Evolutionary conservation across 805 yeast genomes (phyloP), one percentile per base, ranked within the genome.

Genomic region (Yamadazyma sp.): DNA sequence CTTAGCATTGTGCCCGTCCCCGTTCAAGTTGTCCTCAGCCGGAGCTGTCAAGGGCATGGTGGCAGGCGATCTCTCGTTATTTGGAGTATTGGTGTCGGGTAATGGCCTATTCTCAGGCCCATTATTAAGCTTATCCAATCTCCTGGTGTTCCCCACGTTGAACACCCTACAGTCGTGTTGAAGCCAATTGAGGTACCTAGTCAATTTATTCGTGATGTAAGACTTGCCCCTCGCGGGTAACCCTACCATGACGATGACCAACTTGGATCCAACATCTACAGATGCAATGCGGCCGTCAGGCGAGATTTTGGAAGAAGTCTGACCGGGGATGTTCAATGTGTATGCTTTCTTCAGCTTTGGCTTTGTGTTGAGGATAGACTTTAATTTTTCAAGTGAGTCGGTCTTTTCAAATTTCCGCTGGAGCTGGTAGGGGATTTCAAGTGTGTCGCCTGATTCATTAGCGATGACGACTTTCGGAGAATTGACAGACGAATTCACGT

Each of bases 241-340:
- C 0, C 99, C 99, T 11, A 91, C 96, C 98, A 91, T 91, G 13
- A 93, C 95, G 42, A 91, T 87, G 11, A 91, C 95, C 37, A 91
- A 71, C 54, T 88, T 84, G 10, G 89, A 78, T 1, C 88, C 91
- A 4, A 84, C 80, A 53, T 88, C 96, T 48, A 50, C 71, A 16
- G 74, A 67, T 1, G 80, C 78, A 22, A 78, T 77, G 21, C 69
- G 66, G 3, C 87, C 87, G 55, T 86, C 91, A 0, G 95, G 93
- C 0, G 89, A 78, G 3, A 77, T 76, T 44, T 84, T 80, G 1
- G 90, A 81, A 33, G 84, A 76, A 0, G 97, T 89, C 44, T 88
- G 83, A 1, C 97, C 97, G 0, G 97, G 96, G 5, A 91, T 85
- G 55, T 89, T 95, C 32, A 90, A 72, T 0, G 96, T 87, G 6